Base-by-base conservation (phyloP, 1,284 basidiomycete species). In the Xanthoconium separans region DNA sequence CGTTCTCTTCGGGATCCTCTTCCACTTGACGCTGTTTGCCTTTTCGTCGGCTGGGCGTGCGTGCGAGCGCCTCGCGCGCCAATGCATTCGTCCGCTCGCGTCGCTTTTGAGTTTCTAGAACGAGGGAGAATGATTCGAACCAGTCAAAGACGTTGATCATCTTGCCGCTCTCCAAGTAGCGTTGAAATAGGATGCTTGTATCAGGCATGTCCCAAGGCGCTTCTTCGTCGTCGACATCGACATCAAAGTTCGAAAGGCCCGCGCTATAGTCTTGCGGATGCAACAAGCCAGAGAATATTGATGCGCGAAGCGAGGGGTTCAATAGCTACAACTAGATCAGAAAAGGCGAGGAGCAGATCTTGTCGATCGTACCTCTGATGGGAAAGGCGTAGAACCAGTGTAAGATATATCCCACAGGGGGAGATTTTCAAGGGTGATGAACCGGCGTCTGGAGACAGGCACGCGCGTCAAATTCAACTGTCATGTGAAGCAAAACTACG, bases 81-180 rank as follows among this genome's bases (percentile, higher is more conserved):
- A 54, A 20, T 5, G n/a, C 33, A 2, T 56, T 54, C 44, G 31
- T 66, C 61, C 47, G 64, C 57, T 27, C 74, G 68, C 51, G 18
- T 20, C 56, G 55, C 22, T 51, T 66, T 67, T 87, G 86, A 5
- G 69, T 71, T 61, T 89, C 85, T 48, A 89, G 67, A 37, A 80
- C 83, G 29, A 75, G 70, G 34, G 78, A 76, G 65, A 91, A 92
- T 15, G 84, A 78, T 59, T 87, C 82, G 63, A 83, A 91, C 89
- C 89, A 91, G 68, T 92, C 89, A 64, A 87, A 89, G 2, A 89
- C 78, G 62, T 92, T 92, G 69, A 92, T 80, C 79, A 87, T 81
- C 68, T 79, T 83, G 43, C 88, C 88, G 44, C 86, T 86, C 59
- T 91, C 85, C 50, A 85, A 73, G 69, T 90, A 91, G 18, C 87